A percentile compares a stretch with the other conserved stretches of the same genome.
Conservation (phyloP, 176 grass and related monocot genomes). For the Triticum monococcum region DNA sequence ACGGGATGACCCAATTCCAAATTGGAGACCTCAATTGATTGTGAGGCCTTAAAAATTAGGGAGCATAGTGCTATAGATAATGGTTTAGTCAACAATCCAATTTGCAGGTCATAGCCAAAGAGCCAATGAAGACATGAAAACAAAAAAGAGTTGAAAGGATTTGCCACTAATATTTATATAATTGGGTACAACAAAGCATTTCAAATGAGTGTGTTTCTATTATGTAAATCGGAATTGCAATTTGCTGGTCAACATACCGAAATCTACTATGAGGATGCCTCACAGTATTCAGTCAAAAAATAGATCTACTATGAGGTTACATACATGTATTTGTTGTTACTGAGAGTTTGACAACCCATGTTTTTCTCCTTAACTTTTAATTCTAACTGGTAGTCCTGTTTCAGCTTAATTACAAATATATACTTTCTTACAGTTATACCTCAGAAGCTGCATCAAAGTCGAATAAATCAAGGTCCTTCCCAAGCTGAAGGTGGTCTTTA, state of each 20-base stretch:
- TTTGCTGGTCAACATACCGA: neutral
- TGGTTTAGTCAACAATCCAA: neutral
- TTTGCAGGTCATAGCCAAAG: neutral
- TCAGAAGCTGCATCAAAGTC: slow-evolving; percentile 96
- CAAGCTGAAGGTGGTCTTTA: slow-evolving; percentile 90
- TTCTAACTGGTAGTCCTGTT: neutral
- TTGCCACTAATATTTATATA: neutral
- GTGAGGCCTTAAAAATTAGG: no score
- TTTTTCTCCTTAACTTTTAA: neutral
- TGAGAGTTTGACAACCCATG: neutral
- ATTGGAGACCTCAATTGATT: no score
- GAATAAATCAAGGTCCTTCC: slow-evolving; percentile 92
- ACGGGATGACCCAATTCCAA: no score
- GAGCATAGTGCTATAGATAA: no score
- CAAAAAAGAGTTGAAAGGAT: neutral
- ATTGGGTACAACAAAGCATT: neutral
- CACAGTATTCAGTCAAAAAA: no score
- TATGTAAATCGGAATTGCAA: neutral
- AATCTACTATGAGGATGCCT: neutral
- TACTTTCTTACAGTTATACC: slow-evolving; percentile 42
- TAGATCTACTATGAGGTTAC: neutral
- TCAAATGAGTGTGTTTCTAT: neutral
- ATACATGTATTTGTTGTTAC: neutral
- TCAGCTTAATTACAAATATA: neutral
- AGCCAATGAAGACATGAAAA: neutral